A percentile compares a stretch with the other conserved stretches of the same genome.
phyloP scores from a whole-genome alignment of 106 monocot species.

The Dendrobium nobile region DNA sequence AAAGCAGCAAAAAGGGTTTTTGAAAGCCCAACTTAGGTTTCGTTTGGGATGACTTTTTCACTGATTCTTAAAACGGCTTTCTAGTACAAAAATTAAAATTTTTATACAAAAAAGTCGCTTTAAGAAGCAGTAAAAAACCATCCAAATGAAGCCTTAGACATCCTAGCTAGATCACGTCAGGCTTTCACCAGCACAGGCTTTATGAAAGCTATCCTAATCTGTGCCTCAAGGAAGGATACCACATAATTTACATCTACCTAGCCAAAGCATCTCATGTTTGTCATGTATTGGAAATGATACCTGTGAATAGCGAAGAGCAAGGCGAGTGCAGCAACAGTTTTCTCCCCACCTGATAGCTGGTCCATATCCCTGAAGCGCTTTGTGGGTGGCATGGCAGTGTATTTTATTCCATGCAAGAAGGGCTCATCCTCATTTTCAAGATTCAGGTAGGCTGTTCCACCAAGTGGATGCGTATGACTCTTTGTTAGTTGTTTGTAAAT shows the following conservation, averaged over 20 bases:
- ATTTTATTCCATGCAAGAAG: slow-evolving; percentile 94
- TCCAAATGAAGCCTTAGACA: no score
- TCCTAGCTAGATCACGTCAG: no score
- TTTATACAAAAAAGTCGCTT: no score
- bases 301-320: slow-evolving; percentile 96
- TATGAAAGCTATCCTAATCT: no score
- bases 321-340: slow-evolving; percentile 97
- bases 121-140: no score
- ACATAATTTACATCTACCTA: no score
- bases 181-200: no score
- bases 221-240: no score
- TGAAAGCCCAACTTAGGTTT: neutral
- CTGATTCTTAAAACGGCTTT: no score
- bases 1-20: neutral
- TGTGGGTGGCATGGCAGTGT: slow-evolving; percentile 99
- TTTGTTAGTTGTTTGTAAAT: slow-evolving; percentile 96
- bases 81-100: no score
- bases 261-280: no score
- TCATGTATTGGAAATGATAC: slow-evolving; percentile 20
- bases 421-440: slow-evolving; percentile 99
- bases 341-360: slow-evolving; percentile 96
- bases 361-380: slow-evolving; percentile 99
- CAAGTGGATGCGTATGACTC: slow-evolving; percentile 94
- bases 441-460: slow-evolving; percentile 90
- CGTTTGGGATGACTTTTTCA: no score